Conservation (phyloP, 73 alveolate species). For the Urostyla sp. region DNA sequence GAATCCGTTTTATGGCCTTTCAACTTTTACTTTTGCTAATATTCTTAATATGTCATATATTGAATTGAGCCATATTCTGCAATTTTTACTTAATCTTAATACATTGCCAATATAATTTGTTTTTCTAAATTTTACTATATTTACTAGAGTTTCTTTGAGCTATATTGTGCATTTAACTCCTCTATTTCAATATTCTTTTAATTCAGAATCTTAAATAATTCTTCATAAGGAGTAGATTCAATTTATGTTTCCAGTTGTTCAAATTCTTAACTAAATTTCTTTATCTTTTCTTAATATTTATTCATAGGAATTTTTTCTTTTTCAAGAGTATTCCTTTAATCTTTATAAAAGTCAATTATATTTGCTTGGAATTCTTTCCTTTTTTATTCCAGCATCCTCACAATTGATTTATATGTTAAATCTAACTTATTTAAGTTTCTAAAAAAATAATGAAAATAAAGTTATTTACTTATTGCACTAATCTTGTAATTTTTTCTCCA, state of each 20-base stretch:
- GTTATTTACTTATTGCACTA: conserved; percentile 29
- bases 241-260: background rate
- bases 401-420: conserved; percentile 37
- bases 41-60: conserved; percentile 22
- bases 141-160: background rate
- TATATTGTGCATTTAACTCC: background rate
- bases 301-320: background rate
- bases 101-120: conserved; percentile 7
- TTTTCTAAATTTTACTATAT: background rate
- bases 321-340: conserved; percentile 16
- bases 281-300: background rate
- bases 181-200: conserved; percentile 1
- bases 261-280: background rate
- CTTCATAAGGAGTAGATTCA: conserved; percentile 37
- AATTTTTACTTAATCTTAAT: conserved; percentile 24
- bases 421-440: conserved; percentile 51
- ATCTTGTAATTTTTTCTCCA: conserved; percentile 54
- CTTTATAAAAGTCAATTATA: conserved; percentile 24
- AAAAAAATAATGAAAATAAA: too few relatives aligned
- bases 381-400: conserved; percentile 22
- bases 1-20: background rate
- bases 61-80: conserved; percentile 31
- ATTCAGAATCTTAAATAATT: conserved; percentile 20
- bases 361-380: conserved; percentile 32
- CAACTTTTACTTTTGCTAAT: conserved; percentile 20